These are phyloP conservation scores for Cordyceps javanica DNA, from an alignment of 2,329 filamentous ascomycete genomes.

Conservation along the genomic window DNA sequence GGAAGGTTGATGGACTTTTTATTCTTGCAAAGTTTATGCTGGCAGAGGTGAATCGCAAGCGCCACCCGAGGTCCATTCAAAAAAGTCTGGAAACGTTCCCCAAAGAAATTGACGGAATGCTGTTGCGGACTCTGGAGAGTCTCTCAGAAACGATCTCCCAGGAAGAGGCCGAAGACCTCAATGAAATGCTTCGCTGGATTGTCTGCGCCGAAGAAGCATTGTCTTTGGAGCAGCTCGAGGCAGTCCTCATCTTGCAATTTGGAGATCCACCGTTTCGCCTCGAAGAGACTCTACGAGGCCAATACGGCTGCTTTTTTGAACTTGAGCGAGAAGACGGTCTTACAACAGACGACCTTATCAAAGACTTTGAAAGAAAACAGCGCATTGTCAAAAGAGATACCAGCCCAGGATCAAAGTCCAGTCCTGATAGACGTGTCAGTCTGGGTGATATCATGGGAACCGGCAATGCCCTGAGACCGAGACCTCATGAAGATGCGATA, in stretches of 20 bases:
- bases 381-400: conserved; percentile 13
- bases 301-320: conserved; percentile 41
- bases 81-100: conserved; percentile 39
- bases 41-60: conserved; percentile 39
- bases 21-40: conserved; percentile 46
- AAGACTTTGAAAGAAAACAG: conserved; percentile 29
- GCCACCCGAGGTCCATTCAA: conserved; percentile 38
- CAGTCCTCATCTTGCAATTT: conserved; percentile 36
- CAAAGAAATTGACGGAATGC: conserved; percentile 36
- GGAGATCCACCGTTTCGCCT: conserved; percentile 34
- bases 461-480: neutral
- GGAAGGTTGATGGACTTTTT: conserved; percentile 41
- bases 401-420: neutral
- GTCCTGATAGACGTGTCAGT: neutral
- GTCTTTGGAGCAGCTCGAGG: conserved; percentile 38
- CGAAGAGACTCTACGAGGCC: conserved; percentile 36
- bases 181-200: conserved; percentile 41
- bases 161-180: conserved; percentile 36
- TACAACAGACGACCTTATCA: conserved; percentile 35
- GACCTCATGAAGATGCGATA: neutral
- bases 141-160: conserved; percentile 33
- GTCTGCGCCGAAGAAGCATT: conserved; percentile 38
- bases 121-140: conserved; percentile 34
- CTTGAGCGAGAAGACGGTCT: conserved; percentile 38
- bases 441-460: neutral